Percentiles rank a stretch among this genome's conserved stretches.
These are phyloP conservation scores for Cicer judaicum DNA, from an alignment of 306 rosid genomes.

Conservation along the genomic window DNA sequence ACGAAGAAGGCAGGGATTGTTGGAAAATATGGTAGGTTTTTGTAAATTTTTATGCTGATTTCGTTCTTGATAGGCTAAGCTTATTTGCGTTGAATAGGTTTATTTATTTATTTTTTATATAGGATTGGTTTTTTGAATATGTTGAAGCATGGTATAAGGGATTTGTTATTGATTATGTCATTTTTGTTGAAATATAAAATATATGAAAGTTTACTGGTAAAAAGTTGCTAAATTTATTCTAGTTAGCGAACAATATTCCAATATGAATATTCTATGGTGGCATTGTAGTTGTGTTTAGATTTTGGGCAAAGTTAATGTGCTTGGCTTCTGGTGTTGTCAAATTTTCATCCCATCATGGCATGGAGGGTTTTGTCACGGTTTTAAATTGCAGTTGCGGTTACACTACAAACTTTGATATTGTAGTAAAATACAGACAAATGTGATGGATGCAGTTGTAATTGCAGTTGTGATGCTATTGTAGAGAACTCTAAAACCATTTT, in stretches of 20 bases:
- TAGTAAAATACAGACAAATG: too few species aligned
- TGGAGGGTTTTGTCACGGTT: too few species aligned
- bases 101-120: too few species aligned
- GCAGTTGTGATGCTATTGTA: too few species aligned
- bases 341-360: neutral
- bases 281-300: neutral
- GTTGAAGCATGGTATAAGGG: neutral
- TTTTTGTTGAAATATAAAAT: neutral
- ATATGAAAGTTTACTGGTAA: neutral
- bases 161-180: neutral
- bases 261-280: constrained; percentile 13
- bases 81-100: neutral
- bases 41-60: neutral
- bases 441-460: too few species aligned
- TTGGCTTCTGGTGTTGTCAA: neutral
- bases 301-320: neutral
- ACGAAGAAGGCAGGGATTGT: constrained; percentile 86
- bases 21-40: constrained; percentile 67
- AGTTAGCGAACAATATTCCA: neutral
- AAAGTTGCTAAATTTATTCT: constrained; percentile 6
- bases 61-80: neutral
- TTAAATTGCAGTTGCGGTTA: too few species aligned
- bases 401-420: too few species aligned
- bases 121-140: neutral
- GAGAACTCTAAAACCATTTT: too few species aligned